Conservation (phyloP, 2,329 filamentous ascomycete genomes). For the Fusarium odoratissimum region DNA sequence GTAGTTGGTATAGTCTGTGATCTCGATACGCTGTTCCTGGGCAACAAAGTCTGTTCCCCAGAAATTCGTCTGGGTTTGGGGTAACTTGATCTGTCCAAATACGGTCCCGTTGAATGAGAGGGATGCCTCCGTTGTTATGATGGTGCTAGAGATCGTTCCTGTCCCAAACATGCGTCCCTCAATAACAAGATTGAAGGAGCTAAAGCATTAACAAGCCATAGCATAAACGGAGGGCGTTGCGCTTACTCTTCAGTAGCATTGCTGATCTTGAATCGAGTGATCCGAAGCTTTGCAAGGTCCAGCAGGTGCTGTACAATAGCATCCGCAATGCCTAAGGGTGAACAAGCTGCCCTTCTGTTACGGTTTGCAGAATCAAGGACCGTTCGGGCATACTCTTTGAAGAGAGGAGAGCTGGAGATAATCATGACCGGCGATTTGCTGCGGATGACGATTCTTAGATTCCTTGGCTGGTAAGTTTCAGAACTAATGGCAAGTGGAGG, state of each 20-base stretch:
- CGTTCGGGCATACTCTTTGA: slow-evolving; percentile 42
- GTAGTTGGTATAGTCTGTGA: slow-evolving; percentile 46
- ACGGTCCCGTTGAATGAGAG: slow-evolving; percentile 45
- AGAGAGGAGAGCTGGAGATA: slow-evolving; percentile 40
- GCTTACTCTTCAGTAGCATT: slow-evolving; percentile 48
- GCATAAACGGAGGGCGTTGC: background rate
- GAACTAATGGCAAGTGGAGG: background rate
- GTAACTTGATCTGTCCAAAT: slow-evolving; percentile 48
- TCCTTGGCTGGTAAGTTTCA: background rate
- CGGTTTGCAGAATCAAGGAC: slow-evolving; percentile 20
- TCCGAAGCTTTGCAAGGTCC: slow-evolving; percentile 44
- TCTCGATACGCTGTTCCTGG: slow-evolving; percentile 44
- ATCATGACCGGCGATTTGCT: slow-evolving; percentile 32
- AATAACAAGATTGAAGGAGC: slow-evolving; percentile 47
- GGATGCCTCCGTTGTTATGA: slow-evolving; percentile 46
- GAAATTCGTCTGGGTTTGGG: slow-evolving; percentile 46
- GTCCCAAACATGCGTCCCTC: slow-evolving; percentile 48
- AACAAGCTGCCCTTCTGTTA: background rate
- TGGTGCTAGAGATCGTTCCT: slow-evolving; percentile 47
- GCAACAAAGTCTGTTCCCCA: slow-evolving; percentile 45
- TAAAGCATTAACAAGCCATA: slow-evolving; percentile 20
- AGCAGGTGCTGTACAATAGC: slow-evolving; percentile 47
- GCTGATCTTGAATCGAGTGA: slow-evolving; percentile 47
- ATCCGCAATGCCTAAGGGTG: slow-evolving; percentile 40
- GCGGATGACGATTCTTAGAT: background rate